Base-by-base conservation (phyloP, 2,329 filamentous ascomycete genomes). In the Ascochyta fabae region DNA sequence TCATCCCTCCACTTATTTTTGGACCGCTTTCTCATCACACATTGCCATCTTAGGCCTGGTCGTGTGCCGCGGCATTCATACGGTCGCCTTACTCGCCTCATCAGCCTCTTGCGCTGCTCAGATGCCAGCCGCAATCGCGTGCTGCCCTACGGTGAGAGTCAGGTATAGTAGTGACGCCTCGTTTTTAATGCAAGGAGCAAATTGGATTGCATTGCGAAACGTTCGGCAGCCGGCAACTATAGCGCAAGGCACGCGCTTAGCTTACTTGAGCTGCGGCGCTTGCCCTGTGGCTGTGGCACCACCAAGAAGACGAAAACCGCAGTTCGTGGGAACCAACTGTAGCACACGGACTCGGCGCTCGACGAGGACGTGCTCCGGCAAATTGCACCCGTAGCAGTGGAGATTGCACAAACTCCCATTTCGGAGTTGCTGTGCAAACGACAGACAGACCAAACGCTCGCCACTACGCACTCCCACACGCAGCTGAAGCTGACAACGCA, bases 131-230 rank as follows among this genome's bases (percentile, higher is more conserved):
- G 26, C 22, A 29, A 24, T 51, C 33, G 47, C 26, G 42, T 47
- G 36, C 46, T 44, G 33, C 16, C 15, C 24, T 16, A n/a, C n/a
- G 6, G 6, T 41, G 29, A 36, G 29, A 36, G 4, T 24, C 16
- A 33, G 26, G 44, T 38, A 43, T 24, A 39, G 50, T 22, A 38
- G 43, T 31, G 39, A 44, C 39, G 51, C 40, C 33, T 41, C 7
- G 48, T 13, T 44, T 27, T 15, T 13, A 42, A 38, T 33, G 53
- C 42, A 56, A 51, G 47, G 53, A 51, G 53, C 47, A 43, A 34
- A 43, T 43, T 51, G 33, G 33, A 27, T n/a, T 49, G 35, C 53
- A 48, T 48, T 55, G 47, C 53, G 53, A 50, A 56, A 56, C 53
- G 31, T 38, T 56, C 53, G 53, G 53, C 19, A 47, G 13, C 36